phyloP scores from a whole-genome alignment of 768 basidiomycete species.

The Trametes cingulata region DNA sequence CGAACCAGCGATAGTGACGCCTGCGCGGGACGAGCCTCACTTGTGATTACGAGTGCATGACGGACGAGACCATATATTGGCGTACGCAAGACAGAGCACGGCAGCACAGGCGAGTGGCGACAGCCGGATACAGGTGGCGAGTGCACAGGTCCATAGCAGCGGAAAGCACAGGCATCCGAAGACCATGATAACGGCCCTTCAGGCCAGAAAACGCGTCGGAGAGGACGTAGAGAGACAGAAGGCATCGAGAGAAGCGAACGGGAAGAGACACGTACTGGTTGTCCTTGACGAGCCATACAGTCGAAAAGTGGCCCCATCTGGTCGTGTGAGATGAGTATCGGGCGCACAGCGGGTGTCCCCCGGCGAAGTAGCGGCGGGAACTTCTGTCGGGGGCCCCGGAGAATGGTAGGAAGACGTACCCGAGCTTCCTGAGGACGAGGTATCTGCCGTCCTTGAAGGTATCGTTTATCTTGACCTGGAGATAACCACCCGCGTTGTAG shows the following conservation, averaged over 20 bases:
- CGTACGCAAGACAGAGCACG: not conserved
- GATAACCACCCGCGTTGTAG: slow-evolving; percentile 81
- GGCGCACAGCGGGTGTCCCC: slow-evolving; percentile 2
- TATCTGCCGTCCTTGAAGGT: slow-evolving; percentile 85
- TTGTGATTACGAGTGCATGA: not conserved
- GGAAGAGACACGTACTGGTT: slow-evolving; percentile 51
- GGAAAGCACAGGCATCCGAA: not conserved
- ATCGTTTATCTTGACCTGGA: slow-evolving; percentile 64
- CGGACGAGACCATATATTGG: slow-evolving; percentile 3
- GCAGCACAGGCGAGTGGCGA: slow-evolving; percentile 2
- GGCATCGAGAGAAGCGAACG: not conserved
- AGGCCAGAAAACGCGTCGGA: not conserved
- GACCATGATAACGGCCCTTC: not conserved
- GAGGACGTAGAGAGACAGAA: not conserved
- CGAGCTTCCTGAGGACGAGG: slow-evolving; percentile 85
- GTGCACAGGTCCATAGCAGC: not conserved
- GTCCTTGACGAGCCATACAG: slow-evolving; percentile 90
- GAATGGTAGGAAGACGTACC: slow-evolving; percentile 45
- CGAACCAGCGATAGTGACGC: not conserved
- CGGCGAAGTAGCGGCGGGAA: slow-evolving; percentile 9
- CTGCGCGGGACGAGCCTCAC: not conserved
- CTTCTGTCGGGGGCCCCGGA: slow-evolving; percentile 6
- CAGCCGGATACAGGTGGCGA: slow-evolving; percentile 3
- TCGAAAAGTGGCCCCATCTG: slow-evolving; percentile 95
- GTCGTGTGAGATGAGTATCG: slow-evolving; percentile 23